These are phyloP conservation scores for Fusarium solani-melongenae DNA, from an alignment of 2,329 filamentous ascomycete species.

Conservation along the genomic window DNA sequence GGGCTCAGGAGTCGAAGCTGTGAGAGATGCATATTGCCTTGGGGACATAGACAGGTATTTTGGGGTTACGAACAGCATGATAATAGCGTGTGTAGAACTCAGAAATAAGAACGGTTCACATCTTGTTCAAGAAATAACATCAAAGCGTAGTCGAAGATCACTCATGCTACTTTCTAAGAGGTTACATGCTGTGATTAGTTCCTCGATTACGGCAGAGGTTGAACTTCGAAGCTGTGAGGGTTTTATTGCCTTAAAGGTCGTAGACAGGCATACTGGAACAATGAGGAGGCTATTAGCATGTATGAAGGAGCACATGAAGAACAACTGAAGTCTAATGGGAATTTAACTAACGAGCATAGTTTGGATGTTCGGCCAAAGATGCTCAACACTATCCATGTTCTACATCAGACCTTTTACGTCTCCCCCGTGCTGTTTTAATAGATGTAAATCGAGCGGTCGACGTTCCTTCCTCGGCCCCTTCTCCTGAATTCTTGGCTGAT, in stretches of 20 bases:
- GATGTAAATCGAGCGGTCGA: background rate
- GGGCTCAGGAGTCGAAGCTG: conserved; percentile 36
- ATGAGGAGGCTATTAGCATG: no score
- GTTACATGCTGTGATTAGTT: background rate
- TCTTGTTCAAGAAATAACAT: background rate
- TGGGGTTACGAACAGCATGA: background rate
- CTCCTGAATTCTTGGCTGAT: no score
- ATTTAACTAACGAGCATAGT: background rate
- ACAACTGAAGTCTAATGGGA: background rate
- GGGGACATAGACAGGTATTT: background rate
- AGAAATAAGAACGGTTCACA: background rate
- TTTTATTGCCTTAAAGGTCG: no score
- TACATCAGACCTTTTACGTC: background rate
- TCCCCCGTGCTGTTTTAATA: fast-evolving
- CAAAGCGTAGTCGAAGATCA: background rate
- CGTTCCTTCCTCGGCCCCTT: background rate
- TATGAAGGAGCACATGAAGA: no score
- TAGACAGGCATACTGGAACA: no score
- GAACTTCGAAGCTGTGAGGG: background rate
- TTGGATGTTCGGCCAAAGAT: no score
- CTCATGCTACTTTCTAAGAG: background rate
- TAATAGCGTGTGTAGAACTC: background rate
- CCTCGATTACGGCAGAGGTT: background rate
- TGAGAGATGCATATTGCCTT: background rate
- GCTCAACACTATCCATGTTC: background rate